Conservation (phyloP, 306 rosid genomes). For the Prunus campanulata region DNA sequence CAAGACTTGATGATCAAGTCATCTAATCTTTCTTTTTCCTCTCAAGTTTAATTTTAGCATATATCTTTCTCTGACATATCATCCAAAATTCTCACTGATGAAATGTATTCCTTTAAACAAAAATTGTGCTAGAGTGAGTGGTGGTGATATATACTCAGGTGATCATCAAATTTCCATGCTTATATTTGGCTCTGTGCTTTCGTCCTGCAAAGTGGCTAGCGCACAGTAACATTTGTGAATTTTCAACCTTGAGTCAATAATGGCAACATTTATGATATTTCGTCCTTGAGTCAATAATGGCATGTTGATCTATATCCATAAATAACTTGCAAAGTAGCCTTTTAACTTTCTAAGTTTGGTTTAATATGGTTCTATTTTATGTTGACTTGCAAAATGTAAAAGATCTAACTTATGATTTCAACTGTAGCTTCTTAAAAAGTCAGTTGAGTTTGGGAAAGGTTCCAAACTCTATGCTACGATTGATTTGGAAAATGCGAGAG, state of each 20-base stretch:
- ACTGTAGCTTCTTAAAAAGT: constrained; percentile 24
- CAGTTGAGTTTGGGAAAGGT: constrained; percentile 11
- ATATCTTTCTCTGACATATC: too few species aligned
- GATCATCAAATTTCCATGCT: background rate
- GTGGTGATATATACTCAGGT: background rate
- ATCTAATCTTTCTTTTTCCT: background rate
- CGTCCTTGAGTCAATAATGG: background rate
- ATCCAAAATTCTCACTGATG: too few species aligned
- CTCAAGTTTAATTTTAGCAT: background rate
- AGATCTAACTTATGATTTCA: constrained; percentile 1
- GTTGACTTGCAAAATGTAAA: background rate
- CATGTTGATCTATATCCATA: background rate
- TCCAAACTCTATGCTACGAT: constrained; percentile 39
- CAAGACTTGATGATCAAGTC: constrained; percentile 5
- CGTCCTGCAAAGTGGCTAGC: background rate
- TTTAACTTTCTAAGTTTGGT: background rate
- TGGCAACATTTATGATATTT: background rate
- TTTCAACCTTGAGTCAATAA: background rate
- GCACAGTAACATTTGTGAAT: background rate
- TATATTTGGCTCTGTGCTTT: background rate
- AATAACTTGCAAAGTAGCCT: background rate
- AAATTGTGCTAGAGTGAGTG: too few species aligned
- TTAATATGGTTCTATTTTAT: background rate
- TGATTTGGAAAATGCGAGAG: constrained; percentile 40
- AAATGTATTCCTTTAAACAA: too few species aligned